Conservation (phyloP, 2,329 filamentous ascomycete species). For the Neonectria ditissima region DNA sequence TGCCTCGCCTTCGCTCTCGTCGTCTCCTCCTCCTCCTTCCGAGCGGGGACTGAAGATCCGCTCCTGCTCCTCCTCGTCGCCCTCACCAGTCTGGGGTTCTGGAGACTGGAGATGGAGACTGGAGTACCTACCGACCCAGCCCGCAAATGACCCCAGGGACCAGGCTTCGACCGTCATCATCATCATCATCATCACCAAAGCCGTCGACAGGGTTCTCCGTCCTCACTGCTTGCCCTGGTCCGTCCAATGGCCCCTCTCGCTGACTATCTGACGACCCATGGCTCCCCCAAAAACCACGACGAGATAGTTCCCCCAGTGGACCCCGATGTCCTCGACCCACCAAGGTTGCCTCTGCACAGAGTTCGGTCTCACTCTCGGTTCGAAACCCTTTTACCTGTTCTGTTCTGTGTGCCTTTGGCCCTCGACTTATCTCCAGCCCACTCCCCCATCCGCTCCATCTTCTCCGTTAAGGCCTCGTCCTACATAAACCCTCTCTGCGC, state of each 20-base stretch:
- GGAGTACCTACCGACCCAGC: too few species aligned
- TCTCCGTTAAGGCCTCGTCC: not conserved
- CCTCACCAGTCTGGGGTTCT: slow-evolving; percentile 5
- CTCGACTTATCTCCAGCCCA: not conserved
- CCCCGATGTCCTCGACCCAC: slow-evolving; percentile 1
- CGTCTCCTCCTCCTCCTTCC: not conserved
- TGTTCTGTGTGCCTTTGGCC: not conserved
- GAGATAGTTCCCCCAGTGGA: not conserved
- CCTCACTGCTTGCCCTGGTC: not conserved
- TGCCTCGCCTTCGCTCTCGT: not conserved
- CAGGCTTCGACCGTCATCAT: not conserved
- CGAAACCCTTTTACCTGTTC: not conserved
- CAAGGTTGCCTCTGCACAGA: not conserved
- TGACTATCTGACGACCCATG: too few species aligned
- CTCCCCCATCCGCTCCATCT: not conserved
- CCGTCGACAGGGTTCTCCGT: slow-evolving; percentile 1
- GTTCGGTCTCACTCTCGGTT: slow-evolving; percentile 10
- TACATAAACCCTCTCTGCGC: slow-evolving; percentile 7
- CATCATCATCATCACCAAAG: not conserved
- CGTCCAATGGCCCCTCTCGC: not conserved
- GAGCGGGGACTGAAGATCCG: not conserved
- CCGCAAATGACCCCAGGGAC: not conserved
- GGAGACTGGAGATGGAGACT: not conserved
- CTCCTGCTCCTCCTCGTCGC: not conserved
- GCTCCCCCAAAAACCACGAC: too few species aligned